Percentiles rank a stretch among this genome's conserved stretches.
These are phyloP conservation scores for Pyracantha coccinea DNA, from an alignment of 331 rosid species.

Conservation along the genomic window DNA sequence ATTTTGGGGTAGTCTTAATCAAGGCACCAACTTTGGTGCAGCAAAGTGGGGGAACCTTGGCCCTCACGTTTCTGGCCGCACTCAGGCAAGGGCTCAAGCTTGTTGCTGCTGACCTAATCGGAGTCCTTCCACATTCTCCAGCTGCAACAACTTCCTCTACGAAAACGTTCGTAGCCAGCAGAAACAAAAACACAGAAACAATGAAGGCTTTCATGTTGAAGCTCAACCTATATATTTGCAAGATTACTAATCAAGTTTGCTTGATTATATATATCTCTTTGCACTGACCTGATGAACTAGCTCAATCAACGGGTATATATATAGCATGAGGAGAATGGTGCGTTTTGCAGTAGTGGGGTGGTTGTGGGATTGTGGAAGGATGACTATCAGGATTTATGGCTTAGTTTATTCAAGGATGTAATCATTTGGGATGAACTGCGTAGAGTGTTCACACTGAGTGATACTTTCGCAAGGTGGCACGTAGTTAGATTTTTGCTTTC, in stretches of 20 bases:
- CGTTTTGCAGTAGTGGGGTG: constrained; percentile 57
- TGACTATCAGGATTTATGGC: not conserved
- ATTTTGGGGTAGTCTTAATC: constrained; percentile 50
- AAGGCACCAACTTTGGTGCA: constrained; percentile 57
- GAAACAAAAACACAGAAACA: constrained; percentile 22
- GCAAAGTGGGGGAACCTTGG: constrained; percentile 58
- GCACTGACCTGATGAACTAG: no score
- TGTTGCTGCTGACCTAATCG: constrained; percentile 68
- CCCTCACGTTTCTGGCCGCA: constrained; percentile 40
- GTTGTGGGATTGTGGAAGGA: constrained; percentile 39
- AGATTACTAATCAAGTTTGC: not conserved
- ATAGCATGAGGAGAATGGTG: not conserved
- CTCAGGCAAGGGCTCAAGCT: constrained; percentile 67
- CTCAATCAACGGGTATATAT: not conserved
- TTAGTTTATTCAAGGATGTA: constrained; percentile 33
- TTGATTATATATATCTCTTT: no score
- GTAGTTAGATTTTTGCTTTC: not conserved
- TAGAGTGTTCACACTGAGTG: not conserved
- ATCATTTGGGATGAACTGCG: constrained; percentile 20
- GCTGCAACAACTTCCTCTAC: constrained; percentile 42
- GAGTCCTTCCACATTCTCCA: constrained; percentile 75
- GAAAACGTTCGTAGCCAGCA: constrained; percentile 28
- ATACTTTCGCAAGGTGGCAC: not conserved
- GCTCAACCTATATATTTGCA: constrained; percentile 15
- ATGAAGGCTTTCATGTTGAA: constrained; percentile 8